Conservation (phyloP, 2,329 filamentous ascomycete genomes). For the Graphiopsis chlorocephala region DNA sequence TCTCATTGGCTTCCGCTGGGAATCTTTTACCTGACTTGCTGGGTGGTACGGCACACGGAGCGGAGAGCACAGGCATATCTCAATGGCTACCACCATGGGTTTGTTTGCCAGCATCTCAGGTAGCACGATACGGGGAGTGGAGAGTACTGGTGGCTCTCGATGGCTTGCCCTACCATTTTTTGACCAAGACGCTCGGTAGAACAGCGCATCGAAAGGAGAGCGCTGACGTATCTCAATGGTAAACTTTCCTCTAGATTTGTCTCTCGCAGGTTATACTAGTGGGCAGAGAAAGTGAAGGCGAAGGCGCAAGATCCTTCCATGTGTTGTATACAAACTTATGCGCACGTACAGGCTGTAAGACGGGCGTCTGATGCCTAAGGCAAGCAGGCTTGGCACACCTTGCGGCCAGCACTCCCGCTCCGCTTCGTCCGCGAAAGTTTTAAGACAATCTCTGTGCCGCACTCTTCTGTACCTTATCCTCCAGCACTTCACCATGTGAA, state of each 20-base stretch:
- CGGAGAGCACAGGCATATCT: too few relatives aligned
- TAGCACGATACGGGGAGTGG: background rate
- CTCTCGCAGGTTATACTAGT: background rate
- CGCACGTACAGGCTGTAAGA: too few relatives aligned
- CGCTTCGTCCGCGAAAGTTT: background rate
- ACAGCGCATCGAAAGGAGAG: too few relatives aligned
- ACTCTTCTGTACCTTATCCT: background rate
- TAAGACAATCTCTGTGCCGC: background rate
- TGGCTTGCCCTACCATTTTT: background rate
- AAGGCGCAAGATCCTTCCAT: too few relatives aligned
- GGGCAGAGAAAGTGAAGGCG: background rate
- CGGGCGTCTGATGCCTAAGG: background rate
- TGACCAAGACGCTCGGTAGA: background rate
- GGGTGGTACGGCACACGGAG: too few relatives aligned
- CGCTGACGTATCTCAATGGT: background rate
- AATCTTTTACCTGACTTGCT: too few relatives aligned
- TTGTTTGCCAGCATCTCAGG: background rate
- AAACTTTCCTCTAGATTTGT: background rate
- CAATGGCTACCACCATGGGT: too few relatives aligned
- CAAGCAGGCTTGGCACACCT: too few relatives aligned
- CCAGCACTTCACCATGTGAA: slow-evolving; percentile 12
- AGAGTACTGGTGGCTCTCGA: background rate
- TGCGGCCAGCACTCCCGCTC: background rate
- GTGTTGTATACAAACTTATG: too few relatives aligned
- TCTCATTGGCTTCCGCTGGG: too few relatives aligned